Percentiles rank a stretch among this genome's conserved stretches.
Conservation (phyloP, 139 green algal genomes). For the Pedinophyceae sp. region DNA sequence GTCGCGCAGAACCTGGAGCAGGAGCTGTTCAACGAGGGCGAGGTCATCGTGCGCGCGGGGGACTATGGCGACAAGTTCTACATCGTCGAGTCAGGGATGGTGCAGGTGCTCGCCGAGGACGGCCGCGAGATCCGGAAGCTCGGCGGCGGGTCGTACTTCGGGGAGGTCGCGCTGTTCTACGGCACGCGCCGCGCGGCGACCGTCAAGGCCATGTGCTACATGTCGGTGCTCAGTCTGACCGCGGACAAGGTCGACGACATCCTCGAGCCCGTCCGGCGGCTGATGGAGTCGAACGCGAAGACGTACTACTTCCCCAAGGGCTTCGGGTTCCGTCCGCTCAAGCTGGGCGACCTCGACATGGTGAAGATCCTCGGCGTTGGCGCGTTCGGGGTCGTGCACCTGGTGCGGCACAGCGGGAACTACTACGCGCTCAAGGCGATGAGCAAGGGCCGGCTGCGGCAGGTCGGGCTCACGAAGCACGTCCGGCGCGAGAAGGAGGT, state of each 20-base stretch:
- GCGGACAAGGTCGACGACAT: conserved; percentile 8
- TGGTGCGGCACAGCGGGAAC: conserved; percentile 39
- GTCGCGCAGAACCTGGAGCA: conserved; percentile 2
- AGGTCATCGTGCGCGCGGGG: conserved; percentile 38
- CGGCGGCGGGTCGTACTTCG: conserved; percentile 11
- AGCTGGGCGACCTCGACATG: conserved; percentile 36
- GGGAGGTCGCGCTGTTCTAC: conserved; percentile 16
- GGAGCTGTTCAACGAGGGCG: conserved; percentile 18
- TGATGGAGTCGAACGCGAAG: conserved; percentile 4
- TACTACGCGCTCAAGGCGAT: conserved; percentile 70
- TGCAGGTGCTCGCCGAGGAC: background rate
- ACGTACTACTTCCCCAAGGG: conserved; percentile 6
- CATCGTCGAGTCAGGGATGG: conserved; percentile 67
- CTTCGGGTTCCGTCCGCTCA: conserved; percentile 7
- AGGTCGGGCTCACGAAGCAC: conserved; percentile 61
- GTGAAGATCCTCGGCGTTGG: conserved; percentile 60
- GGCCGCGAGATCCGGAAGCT: background rate
- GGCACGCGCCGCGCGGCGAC: conserved; percentile 2
- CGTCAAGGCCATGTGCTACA: background rate
- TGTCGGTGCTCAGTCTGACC: background rate
- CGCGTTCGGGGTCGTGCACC: conserved; percentile 69
- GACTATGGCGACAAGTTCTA: conserved; percentile 68
- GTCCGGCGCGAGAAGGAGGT: conserved; percentile 61
- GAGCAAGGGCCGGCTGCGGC: conserved; percentile 56
- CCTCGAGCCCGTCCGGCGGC: conserved; percentile 2